A percentile compares a stretch with the other conserved stretches of the same genome.
Conservation (phyloP, 306 rosid genomes). For the barrel medic (Medicago truncatula) region MtrunA17r5.0-ANR NC_053043.1:49076501-49077000, state of each 20-base stretch:
- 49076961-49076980: slow-evolving; percentile 77
- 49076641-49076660: too few species aligned
- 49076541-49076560: not conserved
- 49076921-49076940: slow-evolving; percentile 67
- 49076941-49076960: slow-evolving; percentile 89
- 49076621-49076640: not conserved
- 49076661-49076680: too few species aligned
- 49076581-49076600: not conserved
- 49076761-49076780: slow-evolving; percentile 70
- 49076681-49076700: slow-evolving; percentile 33
- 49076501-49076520: not conserved
- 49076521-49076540: not conserved
- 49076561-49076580: not conserved
- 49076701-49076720: slow-evolving; percentile 68
- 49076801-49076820: slow-evolving; percentile 82
- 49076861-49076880: slow-evolving; percentile 87
- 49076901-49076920: slow-evolving; percentile 71
- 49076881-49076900: slow-evolving; percentile 76
- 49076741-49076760: slow-evolving; percentile 65
- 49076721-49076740: slow-evolving; percentile 83
- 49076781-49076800: slow-evolving; percentile 95
- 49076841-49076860: slow-evolving; percentile 89
- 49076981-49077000: slow-evolving; percentile 72
- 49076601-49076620: not conserved
- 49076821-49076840: slow-evolving; percentile 96